Percentiles rank a stretch among this genome's conserved stretches.
These are phyloP conservation scores for Fusarium pininemorale DNA, from an alignment of 2,329 filamentous ascomycete genomes.

Conservation along the genomic window DNA sequence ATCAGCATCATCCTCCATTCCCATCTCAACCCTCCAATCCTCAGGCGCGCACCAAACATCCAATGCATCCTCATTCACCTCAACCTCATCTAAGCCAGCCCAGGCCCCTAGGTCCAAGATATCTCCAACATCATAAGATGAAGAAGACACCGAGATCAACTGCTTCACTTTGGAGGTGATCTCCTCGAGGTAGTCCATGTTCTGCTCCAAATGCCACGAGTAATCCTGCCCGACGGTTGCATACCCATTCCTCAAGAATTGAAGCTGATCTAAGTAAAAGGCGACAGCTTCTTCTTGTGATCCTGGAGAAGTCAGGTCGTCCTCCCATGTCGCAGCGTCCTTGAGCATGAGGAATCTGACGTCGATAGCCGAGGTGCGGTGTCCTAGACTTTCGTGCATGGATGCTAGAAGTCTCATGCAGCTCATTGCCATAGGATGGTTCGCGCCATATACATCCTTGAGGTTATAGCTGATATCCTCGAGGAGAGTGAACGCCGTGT, in stretches of 20 bases:
- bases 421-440: neutral
- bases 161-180: neutral
- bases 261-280: neutral
- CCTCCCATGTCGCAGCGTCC: neutral
- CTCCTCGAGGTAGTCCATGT: neutral
- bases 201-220: neutral
- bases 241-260: neutral
- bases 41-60: neutral
- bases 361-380: neutral
- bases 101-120: neutral
- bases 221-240: neutral
- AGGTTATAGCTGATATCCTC: neutral
- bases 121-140: neutral
- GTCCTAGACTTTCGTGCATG: neutral
- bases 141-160: neutral
- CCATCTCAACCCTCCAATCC: neutral
- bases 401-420: neutral
- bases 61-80: neutral
- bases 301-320: neutral
- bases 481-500: neutral
- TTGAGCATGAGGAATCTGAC: neutral
- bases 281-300: neutral
- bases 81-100: neutral
- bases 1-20: neutral
- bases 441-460: neutral